Conservation (phyloP, 2,329 filamentous ascomycete species). For the Bisporella sp. region DNA sequence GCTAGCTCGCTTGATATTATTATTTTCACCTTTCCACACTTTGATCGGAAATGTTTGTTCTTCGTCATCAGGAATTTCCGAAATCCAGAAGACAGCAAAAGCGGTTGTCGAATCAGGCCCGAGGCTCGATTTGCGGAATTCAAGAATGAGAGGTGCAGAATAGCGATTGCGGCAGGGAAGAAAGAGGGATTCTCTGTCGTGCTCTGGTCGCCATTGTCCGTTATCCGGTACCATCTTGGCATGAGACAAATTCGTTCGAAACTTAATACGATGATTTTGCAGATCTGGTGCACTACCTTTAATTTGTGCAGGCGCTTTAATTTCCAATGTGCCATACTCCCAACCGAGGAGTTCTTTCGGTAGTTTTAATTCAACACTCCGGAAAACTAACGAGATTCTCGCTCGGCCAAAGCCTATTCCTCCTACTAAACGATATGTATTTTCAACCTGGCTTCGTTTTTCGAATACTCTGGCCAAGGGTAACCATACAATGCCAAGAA, state of each 20-base stretch:
- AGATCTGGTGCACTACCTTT: conserved; percentile 41
- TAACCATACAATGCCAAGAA: conserved; percentile 65
- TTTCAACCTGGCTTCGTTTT: conserved; percentile 56
- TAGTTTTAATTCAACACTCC: conserved; percentile 57
- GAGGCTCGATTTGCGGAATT: conserved; percentile 50
- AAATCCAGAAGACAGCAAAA: conserved; percentile 61
- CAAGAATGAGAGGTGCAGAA: conserved; percentile 45
- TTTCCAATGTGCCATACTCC: conserved; percentile 64
- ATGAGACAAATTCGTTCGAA: conserved; percentile 50
- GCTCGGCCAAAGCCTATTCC: conserved; percentile 66
- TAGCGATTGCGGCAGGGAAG: conserved; percentile 57
- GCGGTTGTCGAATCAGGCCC: conserved; percentile 49
- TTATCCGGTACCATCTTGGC: conserved; percentile 40
- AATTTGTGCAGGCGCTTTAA: conserved; percentile 44
- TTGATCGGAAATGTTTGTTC: conserved; percentile 49
- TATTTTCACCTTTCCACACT: conserved; percentile 53
- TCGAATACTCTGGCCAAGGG: conserved; percentile 55
- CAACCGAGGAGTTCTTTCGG: conserved; percentile 56
- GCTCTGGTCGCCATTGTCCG: conserved; percentile 45
- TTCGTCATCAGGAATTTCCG: conserved; percentile 63
- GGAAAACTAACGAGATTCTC: conserved; percentile 66
- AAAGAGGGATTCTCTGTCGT: conserved; percentile 34
- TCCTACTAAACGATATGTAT: conserved; percentile 60
- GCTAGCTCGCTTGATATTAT: conserved; percentile 47
- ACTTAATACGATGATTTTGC: conserved; percentile 44